Evolutionary conservation across 306 rosid species (phyloP).

Genomic region (Benincasa hispida): DNA sequence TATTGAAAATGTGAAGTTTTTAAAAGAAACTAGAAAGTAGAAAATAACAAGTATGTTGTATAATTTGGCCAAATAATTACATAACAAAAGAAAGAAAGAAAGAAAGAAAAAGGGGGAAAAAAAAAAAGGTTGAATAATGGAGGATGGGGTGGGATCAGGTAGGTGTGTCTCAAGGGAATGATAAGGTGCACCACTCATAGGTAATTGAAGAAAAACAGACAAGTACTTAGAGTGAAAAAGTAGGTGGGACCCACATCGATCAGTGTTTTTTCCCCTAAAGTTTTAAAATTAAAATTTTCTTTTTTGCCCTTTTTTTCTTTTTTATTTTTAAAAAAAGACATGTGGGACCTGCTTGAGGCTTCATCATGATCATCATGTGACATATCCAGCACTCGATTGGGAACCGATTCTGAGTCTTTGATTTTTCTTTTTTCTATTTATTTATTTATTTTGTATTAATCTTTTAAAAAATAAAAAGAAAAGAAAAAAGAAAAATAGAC

Average conservation of each 20-base stretch:
- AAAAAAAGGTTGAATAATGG: not conserved
- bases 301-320: too few relatives aligned
- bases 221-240: slow-evolving; percentile 17
- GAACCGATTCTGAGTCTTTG: not conserved
- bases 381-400: slow-evolving; percentile 21
- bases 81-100: not conserved
- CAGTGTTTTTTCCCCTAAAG: not conserved
- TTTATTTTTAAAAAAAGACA: not conserved
- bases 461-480: not conserved
- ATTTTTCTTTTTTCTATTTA: not conserved
- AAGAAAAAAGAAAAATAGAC: not conserved
- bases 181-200: not conserved
- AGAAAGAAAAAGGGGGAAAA: too few relatives aligned
- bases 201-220: slow-evolving; percentile 12
- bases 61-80: too few relatives aligned
- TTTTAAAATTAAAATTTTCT: too few relatives aligned
- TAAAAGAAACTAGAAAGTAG: too few relatives aligned
- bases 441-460: not conserved
- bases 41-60: too few relatives aligned
- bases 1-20: too few relatives aligned
- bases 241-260: not conserved
- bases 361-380: slow-evolving; percentile 37
- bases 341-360: not conserved
- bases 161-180: not conserved
- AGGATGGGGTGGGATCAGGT: not conserved